A percentile compares a stretch with the other conserved stretches of the same genome.
These are phyloP conservation scores for Oryza coarctata DNA, from an alignment of 176 grass and related monocot species.

Conservation along the genomic window DNA sequence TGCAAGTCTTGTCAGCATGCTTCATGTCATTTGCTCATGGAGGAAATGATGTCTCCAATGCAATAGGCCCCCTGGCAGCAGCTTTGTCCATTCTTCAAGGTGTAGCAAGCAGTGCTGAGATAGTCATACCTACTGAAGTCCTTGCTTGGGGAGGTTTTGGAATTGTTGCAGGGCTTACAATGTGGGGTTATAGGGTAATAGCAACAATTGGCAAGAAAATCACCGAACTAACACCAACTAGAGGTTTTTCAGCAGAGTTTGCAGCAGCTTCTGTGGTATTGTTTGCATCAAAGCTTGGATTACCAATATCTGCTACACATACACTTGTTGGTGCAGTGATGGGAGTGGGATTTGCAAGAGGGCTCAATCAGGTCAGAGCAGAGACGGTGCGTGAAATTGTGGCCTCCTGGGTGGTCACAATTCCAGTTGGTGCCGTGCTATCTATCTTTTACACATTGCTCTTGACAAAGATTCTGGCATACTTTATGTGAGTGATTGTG, in stretches of 20 bases:
- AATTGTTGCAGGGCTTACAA: slow-evolving; percentile 86
- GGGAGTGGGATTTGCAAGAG: slow-evolving; percentile 96
- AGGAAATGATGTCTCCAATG: slow-evolving; percentile 95
- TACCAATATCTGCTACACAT: slow-evolving; percentile 90
- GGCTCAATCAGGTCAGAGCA: slow-evolving; percentile 73
- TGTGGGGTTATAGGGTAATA: slow-evolving; percentile 96
- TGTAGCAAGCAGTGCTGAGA: slow-evolving; percentile 56
- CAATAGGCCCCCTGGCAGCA: slow-evolving; percentile 80
- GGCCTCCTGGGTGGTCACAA: slow-evolving; percentile 81
- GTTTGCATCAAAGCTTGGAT: slow-evolving; percentile 87
- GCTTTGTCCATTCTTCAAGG: slow-evolving; percentile 89
- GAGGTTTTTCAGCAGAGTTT: slow-evolving; percentile 91
- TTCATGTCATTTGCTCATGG: slow-evolving; percentile 99
- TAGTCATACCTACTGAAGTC: slow-evolving; percentile 87
- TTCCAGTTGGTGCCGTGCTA: slow-evolving; percentile 78
- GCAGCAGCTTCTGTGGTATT: slow-evolving; percentile 92
- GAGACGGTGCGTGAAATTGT: slow-evolving; percentile 89
- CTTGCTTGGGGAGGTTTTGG: slow-evolving; percentile 97
- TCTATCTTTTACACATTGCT: slow-evolving; percentile 74
- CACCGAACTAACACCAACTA: slow-evolving; percentile 88
- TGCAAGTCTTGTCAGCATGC: slow-evolving; percentile 96
- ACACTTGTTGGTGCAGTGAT: slow-evolving; percentile 97
- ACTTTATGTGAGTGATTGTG: slow-evolving; percentile 58
- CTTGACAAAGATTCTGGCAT: slow-evolving; percentile 64
- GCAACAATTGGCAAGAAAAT: slow-evolving; percentile 98